These are phyloP conservation scores for Leccinum insolens DNA, from an alignment of 1,284 basidiomycete genomes.

Conservation along the genomic window DNA sequence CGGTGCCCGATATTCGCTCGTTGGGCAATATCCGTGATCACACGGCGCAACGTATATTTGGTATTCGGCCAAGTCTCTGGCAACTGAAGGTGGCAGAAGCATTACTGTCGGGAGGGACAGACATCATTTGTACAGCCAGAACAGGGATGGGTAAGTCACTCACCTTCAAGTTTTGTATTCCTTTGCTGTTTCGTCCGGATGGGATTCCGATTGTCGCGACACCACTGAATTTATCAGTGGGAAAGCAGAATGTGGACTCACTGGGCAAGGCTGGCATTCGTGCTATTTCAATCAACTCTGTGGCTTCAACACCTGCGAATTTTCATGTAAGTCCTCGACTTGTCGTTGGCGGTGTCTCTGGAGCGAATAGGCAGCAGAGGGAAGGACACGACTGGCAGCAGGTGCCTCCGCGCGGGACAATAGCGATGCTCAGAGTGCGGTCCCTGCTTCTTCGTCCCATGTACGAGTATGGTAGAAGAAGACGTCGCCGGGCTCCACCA, in stretches of 20 bases:
- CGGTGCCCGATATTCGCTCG: too few relatives aligned
- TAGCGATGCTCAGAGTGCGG: constrained; percentile 9
- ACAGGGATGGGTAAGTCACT: neutral
- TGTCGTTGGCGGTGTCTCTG: neutral
- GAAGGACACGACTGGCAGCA: constrained; percentile 8
- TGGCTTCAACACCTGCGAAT: neutral
- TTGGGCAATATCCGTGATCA: too few relatives aligned
- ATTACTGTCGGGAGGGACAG: neutral
- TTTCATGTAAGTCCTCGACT: neutral
- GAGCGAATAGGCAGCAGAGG: constrained; percentile 8
- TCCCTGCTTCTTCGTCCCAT: constrained; percentile 20
- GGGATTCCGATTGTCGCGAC: neutral
- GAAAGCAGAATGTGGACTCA: neutral
- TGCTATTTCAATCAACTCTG: neutral
- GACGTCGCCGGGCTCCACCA: constrained; percentile 18
- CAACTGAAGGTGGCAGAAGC: neutral
- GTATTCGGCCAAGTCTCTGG: neutral
- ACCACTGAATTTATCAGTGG: neutral
- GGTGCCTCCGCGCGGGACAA: constrained; percentile 4
- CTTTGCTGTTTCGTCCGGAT: neutral
- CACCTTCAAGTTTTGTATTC: neutral
- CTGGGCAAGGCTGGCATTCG: neutral
- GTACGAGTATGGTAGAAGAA: constrained; percentile 37
- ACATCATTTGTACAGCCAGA: neutral
- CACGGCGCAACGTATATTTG: neutral